Evolutionary conservation across 2,329 filamentous ascomycete species (phyloP).

Genomic region (Zymoseptoria brevis): DNA sequence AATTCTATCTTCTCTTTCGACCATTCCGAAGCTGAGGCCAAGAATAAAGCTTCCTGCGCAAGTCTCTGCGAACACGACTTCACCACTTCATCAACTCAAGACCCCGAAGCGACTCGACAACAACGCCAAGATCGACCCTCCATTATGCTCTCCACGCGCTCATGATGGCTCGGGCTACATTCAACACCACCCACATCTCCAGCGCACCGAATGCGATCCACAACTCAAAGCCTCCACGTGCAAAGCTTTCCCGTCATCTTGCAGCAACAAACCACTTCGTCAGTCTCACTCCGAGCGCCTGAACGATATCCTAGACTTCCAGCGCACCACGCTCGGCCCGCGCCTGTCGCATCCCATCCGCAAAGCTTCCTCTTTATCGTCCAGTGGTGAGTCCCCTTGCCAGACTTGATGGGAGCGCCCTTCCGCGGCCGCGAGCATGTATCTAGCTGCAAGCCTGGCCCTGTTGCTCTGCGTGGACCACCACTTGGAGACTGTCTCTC

Average conservation of each 20-base stretch:
- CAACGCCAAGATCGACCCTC: background rate
- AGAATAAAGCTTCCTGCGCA: background rate
- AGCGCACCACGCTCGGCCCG: background rate
- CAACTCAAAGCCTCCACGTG: background rate
- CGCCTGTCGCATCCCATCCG: background rate
- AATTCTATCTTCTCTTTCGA: background rate
- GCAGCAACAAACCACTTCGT: background rate
- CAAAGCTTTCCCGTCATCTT: background rate
- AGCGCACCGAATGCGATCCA: background rate
- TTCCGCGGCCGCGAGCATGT: too few relatives aligned
- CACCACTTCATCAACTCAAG: background rate
- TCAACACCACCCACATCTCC: background rate
- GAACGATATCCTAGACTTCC: background rate
- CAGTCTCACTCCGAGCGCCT: background rate
- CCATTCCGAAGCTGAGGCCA: background rate
- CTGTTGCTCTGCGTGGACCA: too few relatives aligned
- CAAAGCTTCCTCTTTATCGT: background rate
- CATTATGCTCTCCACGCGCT: background rate
- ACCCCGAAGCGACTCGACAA: background rate
- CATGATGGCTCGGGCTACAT: background rate
- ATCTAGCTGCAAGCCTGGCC: too few relatives aligned
- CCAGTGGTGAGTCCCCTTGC: background rate
- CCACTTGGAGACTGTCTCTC: too few relatives aligned
- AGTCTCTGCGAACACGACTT: background rate
- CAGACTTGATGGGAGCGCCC: background rate